Evolutionary conservation across 768 basidiomycete genomes (phyloP), one percentile per base, ranked within the genome.

Genomic region (Russula ochroleuca): DNA sequence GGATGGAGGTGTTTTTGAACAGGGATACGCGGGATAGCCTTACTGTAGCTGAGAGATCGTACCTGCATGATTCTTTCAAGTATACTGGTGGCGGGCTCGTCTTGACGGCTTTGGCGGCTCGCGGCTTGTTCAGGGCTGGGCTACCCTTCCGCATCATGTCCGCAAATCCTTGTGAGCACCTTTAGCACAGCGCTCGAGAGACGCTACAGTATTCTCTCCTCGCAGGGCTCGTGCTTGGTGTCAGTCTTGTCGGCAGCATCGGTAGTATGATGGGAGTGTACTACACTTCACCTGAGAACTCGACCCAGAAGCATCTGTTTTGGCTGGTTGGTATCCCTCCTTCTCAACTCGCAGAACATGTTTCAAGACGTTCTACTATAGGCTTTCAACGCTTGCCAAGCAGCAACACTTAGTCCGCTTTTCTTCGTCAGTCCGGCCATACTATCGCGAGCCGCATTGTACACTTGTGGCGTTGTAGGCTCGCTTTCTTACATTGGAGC

Each of bases 341-440:
- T 21, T 40, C 21, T 11, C 45, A 47, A n/a, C 43, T 2, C n/a
- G 59, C 47, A 59, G 15, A 47, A 37, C 13, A 35, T n/a, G 13
- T 6, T 45, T 25, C 4, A 47, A 31, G 49, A 43, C 13, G 38
- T 51, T 58, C 51, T 40, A 25, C 17, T 7, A 4, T 62, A 91
- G 88, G 86, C 85, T 5, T 95, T 96, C 75, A 91, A 94, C 67
- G 86, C 81, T 4, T 91, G 84, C 72, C 93, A 95, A 76, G 90
- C 90, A 8, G 88, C 90, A 8, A 91, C 90, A 2, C 78, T 96
- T 47, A 89, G 88, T 66, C 93, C 93, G 3, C 73, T 96, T n/a
- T 93, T 92, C 78, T 94, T 95, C 81, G 74, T 94, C 51, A 86
- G 80, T 70, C 93, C 93, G 3, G 91, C 90, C 14, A 82, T 95